Evolutionary conservation across 129 eudicot genomes (phyloP), one percentile per base, ranked within the genome.

Genomic region (Centaurea solstitialis): DNA sequence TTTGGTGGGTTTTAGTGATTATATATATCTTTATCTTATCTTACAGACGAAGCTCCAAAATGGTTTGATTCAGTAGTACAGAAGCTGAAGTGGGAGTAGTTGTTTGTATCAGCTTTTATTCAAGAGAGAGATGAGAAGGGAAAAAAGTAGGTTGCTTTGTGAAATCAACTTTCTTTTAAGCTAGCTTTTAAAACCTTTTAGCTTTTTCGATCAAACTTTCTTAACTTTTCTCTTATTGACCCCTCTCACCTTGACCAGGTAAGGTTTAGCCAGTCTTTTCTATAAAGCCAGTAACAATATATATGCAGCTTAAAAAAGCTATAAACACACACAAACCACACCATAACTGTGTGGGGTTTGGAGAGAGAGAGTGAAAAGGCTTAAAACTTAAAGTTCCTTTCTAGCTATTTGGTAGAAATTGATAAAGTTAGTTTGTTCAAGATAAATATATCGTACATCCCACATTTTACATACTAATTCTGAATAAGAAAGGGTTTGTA

Each of bases 241-340:
- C 89, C 87, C 86, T 76, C 85, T 76, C 85, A 87, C 91, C 91
- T 86, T 85, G 91, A 90, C 88, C 88, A 87, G 91, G 90, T 87
- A 87, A 83, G 89, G 91, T 85, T 87, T 84, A 87, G 88, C 86
- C 41, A 83, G 89, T 90, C 87, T 85, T 85, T 30, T 75, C 64
- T 80, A 70, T 80, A 85, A 85, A 85, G 84, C 71, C 20, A 17
- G 8, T 53, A 53, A 57, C 22, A 57, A 57, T 26, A 26, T 26
- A 26, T 26, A 26, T 57, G 9, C 65, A 57, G 65, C 65, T 57
- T 57, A 57, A n/a, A 57, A 57, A 57, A 57, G 65, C 65, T 53
- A 53, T 13, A 47, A 47, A 47, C 61, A 47, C 61, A 45, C 57
- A 47, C 61, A 47, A 1, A 18, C 6, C 62, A 53, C 62, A 17